Conservation (phyloP, 257 asterid species). For the Solanum pinnatisectum region DNA sequence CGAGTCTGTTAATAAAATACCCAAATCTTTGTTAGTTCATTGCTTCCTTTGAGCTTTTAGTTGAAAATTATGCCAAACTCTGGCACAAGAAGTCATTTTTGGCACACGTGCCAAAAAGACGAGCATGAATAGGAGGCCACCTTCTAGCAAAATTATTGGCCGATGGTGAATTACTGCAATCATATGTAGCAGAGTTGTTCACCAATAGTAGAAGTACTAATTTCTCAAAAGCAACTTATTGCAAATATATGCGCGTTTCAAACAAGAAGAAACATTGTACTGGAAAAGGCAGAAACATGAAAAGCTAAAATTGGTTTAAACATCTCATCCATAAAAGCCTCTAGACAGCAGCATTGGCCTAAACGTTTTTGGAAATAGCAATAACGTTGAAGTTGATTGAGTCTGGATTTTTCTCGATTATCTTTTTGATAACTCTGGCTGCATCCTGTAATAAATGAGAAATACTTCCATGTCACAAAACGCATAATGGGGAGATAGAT, state of each 20-base stretch:
- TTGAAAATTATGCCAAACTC: background rate
- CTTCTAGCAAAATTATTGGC: background rate
- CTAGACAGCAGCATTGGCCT: background rate
- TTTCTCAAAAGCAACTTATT: background rate
- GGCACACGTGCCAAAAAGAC: background rate
- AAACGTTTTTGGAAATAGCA: slow-evolving; percentile 49
- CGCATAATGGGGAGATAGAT: background rate
- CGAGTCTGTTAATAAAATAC: background rate
- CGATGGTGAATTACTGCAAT: background rate
- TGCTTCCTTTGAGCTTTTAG: background rate
- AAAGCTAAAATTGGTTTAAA: background rate
- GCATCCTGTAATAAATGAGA: slow-evolving; percentile 44
- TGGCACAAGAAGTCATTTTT: background rate
- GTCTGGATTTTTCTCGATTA: slow-evolving; percentile 61
- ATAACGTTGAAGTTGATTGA: slow-evolving; percentile 74
- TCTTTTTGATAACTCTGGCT: slow-evolving; percentile 52
- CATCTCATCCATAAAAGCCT: background rate
- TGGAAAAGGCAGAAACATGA: background rate
- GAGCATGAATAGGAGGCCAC: background rate
- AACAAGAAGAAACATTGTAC: background rate
- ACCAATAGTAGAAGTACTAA: background rate
- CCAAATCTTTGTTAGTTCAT: background rate
- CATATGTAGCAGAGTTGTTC: background rate
- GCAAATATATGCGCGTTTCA: background rate
- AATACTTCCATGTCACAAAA: background rate